Evolutionary conservation across 1,139 yeast genomes (phyloP), one percentile per base, ranked within the genome.

Genomic region (Yamadazyma blattariae): DNA sequence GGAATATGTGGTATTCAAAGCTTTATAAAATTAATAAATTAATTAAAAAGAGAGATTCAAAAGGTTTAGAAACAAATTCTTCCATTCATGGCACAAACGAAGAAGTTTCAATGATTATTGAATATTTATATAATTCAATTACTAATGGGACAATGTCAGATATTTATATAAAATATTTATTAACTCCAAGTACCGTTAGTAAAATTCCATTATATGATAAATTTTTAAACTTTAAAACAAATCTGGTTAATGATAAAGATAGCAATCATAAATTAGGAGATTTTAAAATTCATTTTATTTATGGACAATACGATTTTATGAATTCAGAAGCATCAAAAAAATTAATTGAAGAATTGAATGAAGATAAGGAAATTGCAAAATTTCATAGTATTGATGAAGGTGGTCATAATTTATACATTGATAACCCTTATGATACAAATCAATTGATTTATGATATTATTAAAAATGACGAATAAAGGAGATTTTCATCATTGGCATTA

Each of bases 281-380:
- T 19, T 74, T 76, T 26, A 67, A 75, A 19, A 52, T 76, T 1
- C 56, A 77, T 47, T 69, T 89, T 59, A 56, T 87, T 25, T 89
- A 88, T 54, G 97, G 97, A 0, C 80, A 83, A 46, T 77, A 69
- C 45, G 97, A 89, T 54, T 89, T 92, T 74, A 89, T 89, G 96
- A 84, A 85, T 52, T 65, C 74, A 2, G 75, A 72, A 33, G 92
- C 94, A 0, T 96, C 96, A 1, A 49, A 59, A 8, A 70, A 73
- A 37, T 77, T 79, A 31, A 55, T 79, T 37, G 32, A 44, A 7
- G 32, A 38, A 22, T 38, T 50, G 25, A 40, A 44, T 2, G 6
- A 15, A 10, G 25, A 27, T 13, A 22, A 27, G 1, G n/a, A 24
- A 13, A 32, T 36, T 10, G 47, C 52, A 1, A 33, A 41, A 7